phyloP scores from a whole-genome alignment of 352 stramenopile species.

The Globisporangium echinulatum region DNA sequence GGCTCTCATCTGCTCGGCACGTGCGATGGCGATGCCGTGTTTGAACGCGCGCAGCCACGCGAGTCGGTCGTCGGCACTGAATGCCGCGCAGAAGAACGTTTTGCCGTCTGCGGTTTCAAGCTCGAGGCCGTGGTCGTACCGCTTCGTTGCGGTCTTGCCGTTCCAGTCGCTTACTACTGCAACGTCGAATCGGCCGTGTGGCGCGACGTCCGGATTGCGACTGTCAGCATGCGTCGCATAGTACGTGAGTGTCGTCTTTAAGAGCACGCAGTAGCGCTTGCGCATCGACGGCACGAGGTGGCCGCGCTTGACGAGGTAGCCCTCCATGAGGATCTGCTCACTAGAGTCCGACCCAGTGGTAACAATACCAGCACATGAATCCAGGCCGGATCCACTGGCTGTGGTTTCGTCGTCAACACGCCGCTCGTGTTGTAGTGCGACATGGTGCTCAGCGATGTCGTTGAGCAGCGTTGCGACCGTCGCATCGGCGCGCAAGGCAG shows the following conservation, averaged over 20 bases:
- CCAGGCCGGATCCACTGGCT: neutral
- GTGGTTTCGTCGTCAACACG: neutral
- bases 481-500: constrained; percentile 25
- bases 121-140: constrained; percentile 57
- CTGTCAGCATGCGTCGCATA: constrained; percentile 71
- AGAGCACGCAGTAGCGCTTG: constrained; percentile 66
- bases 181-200: constrained; percentile 34
- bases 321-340: constrained; percentile 48
- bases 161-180: constrained; percentile 63
- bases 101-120: constrained; percentile 58
- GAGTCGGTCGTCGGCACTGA: constrained; percentile 39
- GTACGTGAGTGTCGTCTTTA: constrained; percentile 46
- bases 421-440: constrained; percentile 3
- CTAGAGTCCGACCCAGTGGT: too few relatives aligned
- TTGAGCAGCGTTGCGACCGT: constrained; percentile 21
- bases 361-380: too few relatives aligned
- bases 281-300: constrained; percentile 70
- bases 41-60: constrained; percentile 61
- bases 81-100: constrained; percentile 69
- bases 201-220: constrained; percentile 22
- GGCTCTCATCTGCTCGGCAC: constrained; percentile 10
- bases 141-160: constrained; percentile 48
- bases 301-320: constrained; percentile 68
- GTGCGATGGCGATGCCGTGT: constrained; percentile 32
- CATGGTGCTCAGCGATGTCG: constrained; percentile 15